Percentiles rank a stretch among this genome's conserved stretches.
These are phyloP conservation scores for Trametes hirsuta DNA, from an alignment of 1,284 basidiomycete species.

Conservation along the genomic window DNA sequence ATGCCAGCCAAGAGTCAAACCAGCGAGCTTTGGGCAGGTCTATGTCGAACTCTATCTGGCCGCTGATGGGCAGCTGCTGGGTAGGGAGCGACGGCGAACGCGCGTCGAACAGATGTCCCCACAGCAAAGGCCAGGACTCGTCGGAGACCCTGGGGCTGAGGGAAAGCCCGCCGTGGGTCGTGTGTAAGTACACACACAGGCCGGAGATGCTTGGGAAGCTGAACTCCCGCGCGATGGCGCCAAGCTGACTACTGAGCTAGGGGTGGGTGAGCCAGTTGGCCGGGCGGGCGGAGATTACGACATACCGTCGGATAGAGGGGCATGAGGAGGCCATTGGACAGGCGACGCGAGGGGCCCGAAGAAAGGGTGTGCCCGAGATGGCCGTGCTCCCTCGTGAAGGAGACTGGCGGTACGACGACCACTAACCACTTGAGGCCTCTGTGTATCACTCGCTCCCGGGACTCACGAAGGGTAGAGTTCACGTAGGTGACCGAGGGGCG, in stretches of 20 bases:
- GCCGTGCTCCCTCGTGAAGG: slow-evolving; percentile 62
- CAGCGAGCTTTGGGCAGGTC: slow-evolving; percentile 71
- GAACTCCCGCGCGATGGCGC: slow-evolving; percentile 78
- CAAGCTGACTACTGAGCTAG: slow-evolving; percentile 74
- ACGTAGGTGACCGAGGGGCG: slow-evolving; percentile 61
- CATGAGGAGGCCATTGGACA: slow-evolving; percentile 72
- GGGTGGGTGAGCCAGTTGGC: background rate
- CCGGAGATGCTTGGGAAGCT: slow-evolving; percentile 77
- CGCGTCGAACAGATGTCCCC: slow-evolving; percentile 64
- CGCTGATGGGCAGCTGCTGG: slow-evolving; percentile 59
- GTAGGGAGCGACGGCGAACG: slow-evolving; percentile 39
- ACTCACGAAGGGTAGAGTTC: slow-evolving; percentile 52
- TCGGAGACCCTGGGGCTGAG: slow-evolving; percentile 75
- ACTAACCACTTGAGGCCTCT: slow-evolving; percentile 61
- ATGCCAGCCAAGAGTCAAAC: slow-evolving; percentile 69
- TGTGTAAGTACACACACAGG: slow-evolving; percentile 72
- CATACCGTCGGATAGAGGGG: slow-evolving; percentile 75
- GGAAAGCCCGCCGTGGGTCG: slow-evolving; percentile 55
- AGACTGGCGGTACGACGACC: slow-evolving; percentile 66
- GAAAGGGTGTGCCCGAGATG: slow-evolving; percentile 63
- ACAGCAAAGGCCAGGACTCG: slow-evolving; percentile 74
- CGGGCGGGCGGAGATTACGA: slow-evolving; percentile 16
- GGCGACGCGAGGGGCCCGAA: slow-evolving; percentile 59
- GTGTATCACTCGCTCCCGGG: slow-evolving; percentile 48
- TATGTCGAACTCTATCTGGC: slow-evolving; percentile 79